phyloP scores from a whole-genome alignment of 2,329 filamentous ascomycete genomes.

The Aspergillus aculeatus region DNA sequence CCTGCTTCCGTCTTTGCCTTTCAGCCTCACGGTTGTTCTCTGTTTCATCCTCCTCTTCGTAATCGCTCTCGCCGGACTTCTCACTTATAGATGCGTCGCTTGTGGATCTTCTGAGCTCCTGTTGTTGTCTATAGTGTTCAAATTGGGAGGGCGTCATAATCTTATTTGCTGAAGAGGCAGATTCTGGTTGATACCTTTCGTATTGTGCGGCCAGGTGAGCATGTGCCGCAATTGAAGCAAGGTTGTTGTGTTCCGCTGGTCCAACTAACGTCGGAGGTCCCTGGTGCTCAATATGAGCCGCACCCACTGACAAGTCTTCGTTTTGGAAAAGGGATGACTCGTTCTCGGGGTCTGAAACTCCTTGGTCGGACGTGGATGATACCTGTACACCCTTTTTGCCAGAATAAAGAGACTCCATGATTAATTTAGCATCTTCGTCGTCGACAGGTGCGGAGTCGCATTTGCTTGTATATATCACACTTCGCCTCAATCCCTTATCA shows the following conservation, averaged over 20 bases:
- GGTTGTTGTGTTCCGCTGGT: conserved; percentile 8
- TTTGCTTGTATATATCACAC: conserved; percentile 28
- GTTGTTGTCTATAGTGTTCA: conserved; percentile 69
- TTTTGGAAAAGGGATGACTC: conserved; percentile 30
- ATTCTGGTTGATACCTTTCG: conserved; percentile 37
- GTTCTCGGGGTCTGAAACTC: conserved; percentile 23
- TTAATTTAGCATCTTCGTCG: conserved; percentile 42
- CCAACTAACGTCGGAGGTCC: conserved; percentile 6
- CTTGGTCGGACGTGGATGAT: conserved; percentile 18
- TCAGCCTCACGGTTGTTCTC: conserved; percentile 72
- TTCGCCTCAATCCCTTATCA: conserved; percentile 33
- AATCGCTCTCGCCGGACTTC: conserved; percentile 60
- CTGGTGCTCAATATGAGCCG: conserved; percentile 7
- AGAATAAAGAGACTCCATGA: conserved; percentile 34
- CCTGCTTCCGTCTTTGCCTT: conserved; percentile 79
- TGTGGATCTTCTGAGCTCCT: conserved; percentile 66
- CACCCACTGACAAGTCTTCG: conserved; percentile 8
- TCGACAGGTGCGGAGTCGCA: conserved; percentile 31
- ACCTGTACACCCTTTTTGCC: conserved; percentile 26
- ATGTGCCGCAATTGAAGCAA: conserved; percentile 40
- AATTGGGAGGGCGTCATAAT: conserved; percentile 91
- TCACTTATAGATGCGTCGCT: conserved; percentile 50
- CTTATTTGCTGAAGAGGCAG: conserved; percentile 57
- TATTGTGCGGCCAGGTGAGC: conserved; percentile 49
- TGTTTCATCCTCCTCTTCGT: conserved; percentile 74